phyloP scores from a whole-genome alignment of 2,329 filamentous ascomycete species.

The Neofusicoccum kwambonambiense region DNA sequence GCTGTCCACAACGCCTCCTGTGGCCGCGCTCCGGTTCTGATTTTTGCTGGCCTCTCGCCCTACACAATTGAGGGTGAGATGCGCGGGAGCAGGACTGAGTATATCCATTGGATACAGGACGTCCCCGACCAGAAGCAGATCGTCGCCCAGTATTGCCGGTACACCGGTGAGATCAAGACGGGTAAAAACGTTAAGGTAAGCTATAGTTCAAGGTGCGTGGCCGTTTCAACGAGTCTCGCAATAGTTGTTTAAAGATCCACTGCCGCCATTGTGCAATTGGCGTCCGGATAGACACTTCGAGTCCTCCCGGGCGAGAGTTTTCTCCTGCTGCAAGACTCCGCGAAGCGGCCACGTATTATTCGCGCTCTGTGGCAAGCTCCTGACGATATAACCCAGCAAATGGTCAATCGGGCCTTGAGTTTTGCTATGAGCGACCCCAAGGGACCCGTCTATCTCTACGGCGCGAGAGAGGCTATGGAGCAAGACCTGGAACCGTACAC shows the following conservation, averaged over 20 bases:
- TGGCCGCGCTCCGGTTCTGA: slow-evolving; percentile 70
- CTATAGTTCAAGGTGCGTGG: too few relatives aligned
- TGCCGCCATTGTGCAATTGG: too few relatives aligned
- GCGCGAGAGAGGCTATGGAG: slow-evolving; percentile 77
- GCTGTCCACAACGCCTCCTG: slow-evolving; percentile 78
- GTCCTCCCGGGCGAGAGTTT: too few relatives aligned
- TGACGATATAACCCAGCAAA: slow-evolving; percentile 51
- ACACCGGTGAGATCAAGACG: slow-evolving; percentile 77
- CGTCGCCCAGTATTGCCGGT: slow-evolving; percentile 80
- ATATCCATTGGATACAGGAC: slow-evolving; percentile 85
- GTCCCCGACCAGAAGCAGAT: slow-evolving; percentile 80
- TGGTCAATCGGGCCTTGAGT: slow-evolving; percentile 80
- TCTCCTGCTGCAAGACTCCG: not conserved
- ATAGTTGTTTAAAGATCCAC: too few relatives aligned
- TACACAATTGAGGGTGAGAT: slow-evolving; percentile 77
- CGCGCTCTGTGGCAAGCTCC: not conserved
- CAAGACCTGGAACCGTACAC: slow-evolving; percentile 65
- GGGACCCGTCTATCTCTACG: slow-evolving; percentile 77
- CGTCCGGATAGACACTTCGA: too few relatives aligned
- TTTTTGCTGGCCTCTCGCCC: slow-evolving; percentile 76
- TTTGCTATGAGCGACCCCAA: slow-evolving; percentile 76
- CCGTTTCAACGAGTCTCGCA: too few relatives aligned
- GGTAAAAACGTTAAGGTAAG: slow-evolving; percentile 72
- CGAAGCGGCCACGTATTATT: not conserved
- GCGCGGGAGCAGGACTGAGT: slow-evolving; percentile 70